Base-by-base conservation (phyloP, 2,329 filamentous ascomycete species). In the Nothopassalora personata region DNA sequence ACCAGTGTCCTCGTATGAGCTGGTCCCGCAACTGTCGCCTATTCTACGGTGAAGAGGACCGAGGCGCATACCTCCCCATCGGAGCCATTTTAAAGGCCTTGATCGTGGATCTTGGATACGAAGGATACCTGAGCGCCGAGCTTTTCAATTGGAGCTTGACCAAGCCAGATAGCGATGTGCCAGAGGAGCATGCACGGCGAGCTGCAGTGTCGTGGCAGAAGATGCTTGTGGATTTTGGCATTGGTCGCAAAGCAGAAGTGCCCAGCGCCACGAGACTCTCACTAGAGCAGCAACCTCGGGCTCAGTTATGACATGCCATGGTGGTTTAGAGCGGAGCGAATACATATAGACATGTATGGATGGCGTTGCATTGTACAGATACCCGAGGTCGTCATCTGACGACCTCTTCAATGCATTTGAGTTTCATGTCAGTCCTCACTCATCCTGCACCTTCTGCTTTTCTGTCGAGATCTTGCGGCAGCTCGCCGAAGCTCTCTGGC, bases 11-110 rank as follows among this genome's bases (percentile, higher is more conserved):
- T 1, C 76, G 86, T 3, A 92, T 93, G 89, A 89, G 82, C 68
- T 93, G 89, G 89, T 89, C 83, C 39, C 76, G 89, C 18, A 91
- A 91, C 70, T 89, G 86, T 62, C 78, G 89, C 18, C 72, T 88
- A 3, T 91, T 88, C 68, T 84, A 87, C 61, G 85, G 88, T 65
- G 76, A 87, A 70, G 73, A 80, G 69, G 74, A 84, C 2, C 73
- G 78, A 2, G 86, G 86, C 0, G 88, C 82, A 0, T 91, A 90
- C 68, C 74, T 92, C 1, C 89, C 89, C 0, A 79, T 87, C 6
- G 75, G 79, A 56, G 79, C 85, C 33, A 81, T 91, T 19, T 77
- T 85, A 0, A 73, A 79, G 43, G 81, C 84, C 0, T 81, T 91
- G 52, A 78, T 90, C 19, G 79, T 85, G 9, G 82, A 82, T 0